Evolutionary conservation across 306 rosid species (phyloP), one percentile per base, ranked within the genome.

Genomic region (Malus sieversii): DNA sequence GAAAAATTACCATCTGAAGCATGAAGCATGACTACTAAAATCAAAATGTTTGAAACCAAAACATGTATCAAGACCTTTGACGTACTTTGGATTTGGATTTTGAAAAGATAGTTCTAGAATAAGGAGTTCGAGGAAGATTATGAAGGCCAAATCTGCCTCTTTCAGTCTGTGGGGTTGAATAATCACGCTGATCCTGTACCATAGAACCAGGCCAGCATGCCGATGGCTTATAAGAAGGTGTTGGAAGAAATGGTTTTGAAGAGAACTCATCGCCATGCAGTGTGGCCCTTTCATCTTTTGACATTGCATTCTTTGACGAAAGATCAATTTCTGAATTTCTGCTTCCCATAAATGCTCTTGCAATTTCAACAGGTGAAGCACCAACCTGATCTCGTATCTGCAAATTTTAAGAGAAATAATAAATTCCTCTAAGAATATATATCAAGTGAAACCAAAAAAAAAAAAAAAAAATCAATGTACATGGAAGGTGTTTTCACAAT

Each of bases 131-230:
- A 42, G 95, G 92, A 77, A 88, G 80, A 75, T 84, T 90, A 71
- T 82, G 82, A 80, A 90, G 90, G 55, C 95, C 92, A 68, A 70
- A 81, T 86, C 88, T 83, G 58, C 84, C 88, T 67, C 89, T 85
- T 71, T 88, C 95, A 84, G 82, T 84, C 72, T 84, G 89, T 19
- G 97, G 96, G 61, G 96, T 90, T 77, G 70, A 23, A 76, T 87
- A 89, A 79, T 84, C 79, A 61, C 57, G 77, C 23, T 72, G 80
- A 82, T 88, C 87, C 62, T 84, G 85, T 75, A 84, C 84, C 85
- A 95, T 79, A 72, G 92, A 86, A 71, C 97, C 97, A 22, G 98
- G 98, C 98, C 98, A 92, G 79, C 89, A 85, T 77, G 86, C 66
- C 55, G 95, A 81, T 2, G 85, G 79, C 86, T 79, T 90, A 57